Percentiles rank a stretch among this genome's conserved stretches.
Conservation (phyloP, 305 asterid genomes). For the Fraxinus nigra region DNA sequence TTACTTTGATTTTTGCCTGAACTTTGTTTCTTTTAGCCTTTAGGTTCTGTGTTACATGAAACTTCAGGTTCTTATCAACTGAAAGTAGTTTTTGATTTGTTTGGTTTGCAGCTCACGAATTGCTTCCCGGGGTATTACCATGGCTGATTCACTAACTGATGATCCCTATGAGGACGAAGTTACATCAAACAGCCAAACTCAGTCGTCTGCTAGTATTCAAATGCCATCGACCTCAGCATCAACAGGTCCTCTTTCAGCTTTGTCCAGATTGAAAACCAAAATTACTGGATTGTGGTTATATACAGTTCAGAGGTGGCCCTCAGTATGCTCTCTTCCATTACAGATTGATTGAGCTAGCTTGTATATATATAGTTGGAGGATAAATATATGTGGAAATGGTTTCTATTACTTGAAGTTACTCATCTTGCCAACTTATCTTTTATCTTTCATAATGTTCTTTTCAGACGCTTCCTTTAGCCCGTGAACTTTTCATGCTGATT, state of each 20-base stretch:
- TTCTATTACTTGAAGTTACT: slow-evolving; percentile 7
- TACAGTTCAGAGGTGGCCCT: slow-evolving; percentile 87
- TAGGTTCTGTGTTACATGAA: slow-evolving; percentile 13
- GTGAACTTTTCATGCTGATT: slow-evolving; percentile 71
- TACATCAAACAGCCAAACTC: slow-evolving; percentile 38
- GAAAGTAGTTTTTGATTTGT: slow-evolving; percentile 15
- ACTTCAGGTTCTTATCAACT: slow-evolving; percentile 4
- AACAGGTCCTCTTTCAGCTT: slow-evolving; percentile 39
- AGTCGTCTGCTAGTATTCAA: slow-evolving; percentile 40
- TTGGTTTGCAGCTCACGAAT: slow-evolving; percentile 69
- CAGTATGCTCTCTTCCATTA: slow-evolving; percentile 61
- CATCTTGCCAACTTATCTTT: not conserved
- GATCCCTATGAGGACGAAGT: slow-evolving; percentile 38
- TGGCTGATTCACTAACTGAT: slow-evolving; percentile 57
- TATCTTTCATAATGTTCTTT: slow-evolving; percentile 17
- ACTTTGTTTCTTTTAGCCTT: slow-evolving; percentile 1
- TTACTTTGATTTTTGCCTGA: not conserved
- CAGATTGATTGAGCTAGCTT: slow-evolving; percentile 22
- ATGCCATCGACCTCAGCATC: slow-evolving; percentile 37
- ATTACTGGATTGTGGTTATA: slow-evolving; percentile 53
- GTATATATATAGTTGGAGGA: slow-evolving; percentile 7
- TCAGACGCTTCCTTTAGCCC: slow-evolving; percentile 80
- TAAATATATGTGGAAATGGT: slow-evolving; percentile 18
- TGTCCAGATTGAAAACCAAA: slow-evolving; percentile 67
- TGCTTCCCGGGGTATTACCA: slow-evolving; percentile 74